These are phyloP conservation scores for Chlorella sp. DNA, from an alignment of 139 green algal genomes.

Conservation along the genomic window DNA sequence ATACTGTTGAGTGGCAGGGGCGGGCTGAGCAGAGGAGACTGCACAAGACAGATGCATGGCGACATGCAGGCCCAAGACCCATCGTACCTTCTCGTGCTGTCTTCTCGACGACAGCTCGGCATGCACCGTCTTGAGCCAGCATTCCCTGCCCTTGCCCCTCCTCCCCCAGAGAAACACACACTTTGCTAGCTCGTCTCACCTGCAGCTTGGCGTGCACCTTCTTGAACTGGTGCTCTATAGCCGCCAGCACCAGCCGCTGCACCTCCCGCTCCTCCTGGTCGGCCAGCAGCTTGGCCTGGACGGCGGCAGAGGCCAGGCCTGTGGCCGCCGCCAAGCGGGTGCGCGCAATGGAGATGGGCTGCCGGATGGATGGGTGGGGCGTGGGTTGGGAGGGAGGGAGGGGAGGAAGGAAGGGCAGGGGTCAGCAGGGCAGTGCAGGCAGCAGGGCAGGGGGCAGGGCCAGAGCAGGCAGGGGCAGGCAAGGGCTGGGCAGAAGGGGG, in stretches of 20 bases:
- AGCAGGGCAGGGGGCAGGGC: neutral
- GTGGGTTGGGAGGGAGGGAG: neutral
- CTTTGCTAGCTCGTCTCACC: neutral
- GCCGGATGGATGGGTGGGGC: neutral
- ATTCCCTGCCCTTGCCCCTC: no score
- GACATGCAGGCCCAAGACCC: no score
- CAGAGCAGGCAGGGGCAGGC: no score
- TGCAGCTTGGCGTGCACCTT: constrained; percentile 54
- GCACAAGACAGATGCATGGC: no score
- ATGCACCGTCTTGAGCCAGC: no score
- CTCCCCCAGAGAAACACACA: no score
- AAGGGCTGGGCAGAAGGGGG: neutral
- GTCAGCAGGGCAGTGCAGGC: neutral
- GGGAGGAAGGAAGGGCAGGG: neutral
- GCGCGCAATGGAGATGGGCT: constrained; percentile 13
- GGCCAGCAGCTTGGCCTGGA: constrained; percentile 72
- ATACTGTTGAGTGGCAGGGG: no score
- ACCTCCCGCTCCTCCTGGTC: constrained; percentile 85
- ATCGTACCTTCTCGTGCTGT: no score
- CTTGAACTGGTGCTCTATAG: constrained; percentile 27
- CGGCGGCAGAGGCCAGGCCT: constrained; percentile 71
- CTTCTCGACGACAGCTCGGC: neutral
- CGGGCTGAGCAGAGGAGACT: no score
- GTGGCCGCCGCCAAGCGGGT: constrained; percentile 60
- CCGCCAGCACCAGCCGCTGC: constrained; percentile 68